Conservation (phyloP, 148 eudicot genomes). For the Simmondsia chinensis region DNA sequence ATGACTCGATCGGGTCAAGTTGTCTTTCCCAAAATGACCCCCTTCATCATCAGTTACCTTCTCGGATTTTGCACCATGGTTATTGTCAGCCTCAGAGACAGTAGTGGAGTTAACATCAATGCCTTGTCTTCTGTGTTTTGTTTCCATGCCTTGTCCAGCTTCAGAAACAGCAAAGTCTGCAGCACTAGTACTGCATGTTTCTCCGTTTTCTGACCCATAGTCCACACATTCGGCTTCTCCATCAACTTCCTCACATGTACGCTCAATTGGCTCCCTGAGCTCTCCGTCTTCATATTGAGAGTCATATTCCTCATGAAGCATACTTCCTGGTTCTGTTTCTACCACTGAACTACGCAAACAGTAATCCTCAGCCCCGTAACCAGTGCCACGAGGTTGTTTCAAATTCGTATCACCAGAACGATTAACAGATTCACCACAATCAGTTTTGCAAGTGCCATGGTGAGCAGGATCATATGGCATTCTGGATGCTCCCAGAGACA, state of each 20-base stretch:
- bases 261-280: conserved; percentile 28
- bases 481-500: background rate
- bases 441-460: conserved; percentile 4
- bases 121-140: background rate
- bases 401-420: background rate
- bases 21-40: conserved; percentile 2
- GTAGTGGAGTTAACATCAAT: conserved; percentile 5
- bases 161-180: conserved; percentile 8
- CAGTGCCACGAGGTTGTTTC: conserved; percentile 3
- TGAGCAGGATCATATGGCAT: background rate
- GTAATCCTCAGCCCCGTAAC: conserved; percentile 2
- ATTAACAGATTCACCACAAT: background rate
- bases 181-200: conserved; percentile 5
- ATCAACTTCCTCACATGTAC: conserved; percentile 22
- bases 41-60: conserved; percentile 2
- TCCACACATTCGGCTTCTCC: conserved; percentile 18
- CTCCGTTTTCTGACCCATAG: conserved; percentile 10
- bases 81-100: conserved; percentile 1
- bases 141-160: conserved; percentile 3
- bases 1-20: conserved; percentile 2
- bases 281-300: conserved; percentile 50
- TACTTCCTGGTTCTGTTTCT: conserved; percentile 9
- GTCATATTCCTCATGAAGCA: conserved; percentile 23
- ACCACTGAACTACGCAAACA: conserved; percentile 5
- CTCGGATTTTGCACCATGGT: background rate